Evolutionary conservation across 257 asterid species (phyloP), one percentile per base, ranked within the genome.

Genomic region (Parsonsia alboflavescens): DNA sequence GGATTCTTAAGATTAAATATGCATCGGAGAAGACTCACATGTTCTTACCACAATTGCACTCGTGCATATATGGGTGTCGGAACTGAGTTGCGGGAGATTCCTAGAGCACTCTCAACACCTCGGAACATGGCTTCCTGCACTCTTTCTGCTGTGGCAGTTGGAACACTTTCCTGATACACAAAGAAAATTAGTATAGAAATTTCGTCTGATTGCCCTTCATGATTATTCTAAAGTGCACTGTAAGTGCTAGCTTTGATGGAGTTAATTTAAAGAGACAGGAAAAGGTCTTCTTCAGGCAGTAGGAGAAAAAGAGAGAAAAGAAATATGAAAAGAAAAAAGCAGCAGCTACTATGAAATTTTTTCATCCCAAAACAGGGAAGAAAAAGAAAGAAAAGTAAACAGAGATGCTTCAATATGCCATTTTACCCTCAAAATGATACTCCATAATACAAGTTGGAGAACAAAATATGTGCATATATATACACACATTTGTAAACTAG

Each of bases 101-200:
- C 97, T 74, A 94, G 80, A 70, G 98, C 97, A 75, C 78, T 77
- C 83, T 88, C 95, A 76, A 89, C 95, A 59, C 93, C 97, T 78
- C 85, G 85, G 73, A 94, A 88, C 96, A 94, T 94, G 77, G 92
- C 84, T 83, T 84, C 86, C 88, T 85, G 89, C 76, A 94, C 97
- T 83, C 82, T 92, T 78, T 90, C 97, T 8, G 89, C 93, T 19
- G 96, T 88, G 64, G 78, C 78, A 81, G 84, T 62, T 68, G 98
- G 98, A 79, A 94, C 85, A 78, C 93, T 94, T 81, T 94, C 98
- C 97, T 93, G 88, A 66, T 26, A 68, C 39, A 70, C 56, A 61
- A n/a, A 58, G 50, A 12, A 52, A 45, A 46, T 54, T 41, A n/a
- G 59, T 49, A 21, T n/a, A 53, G 6, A 12, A 22, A 6, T 46